These are phyloP conservation scores for Paramyrothecium roridum DNA, from an alignment of 2,329 filamentous ascomycete species.

Conservation along the genomic window DNA sequence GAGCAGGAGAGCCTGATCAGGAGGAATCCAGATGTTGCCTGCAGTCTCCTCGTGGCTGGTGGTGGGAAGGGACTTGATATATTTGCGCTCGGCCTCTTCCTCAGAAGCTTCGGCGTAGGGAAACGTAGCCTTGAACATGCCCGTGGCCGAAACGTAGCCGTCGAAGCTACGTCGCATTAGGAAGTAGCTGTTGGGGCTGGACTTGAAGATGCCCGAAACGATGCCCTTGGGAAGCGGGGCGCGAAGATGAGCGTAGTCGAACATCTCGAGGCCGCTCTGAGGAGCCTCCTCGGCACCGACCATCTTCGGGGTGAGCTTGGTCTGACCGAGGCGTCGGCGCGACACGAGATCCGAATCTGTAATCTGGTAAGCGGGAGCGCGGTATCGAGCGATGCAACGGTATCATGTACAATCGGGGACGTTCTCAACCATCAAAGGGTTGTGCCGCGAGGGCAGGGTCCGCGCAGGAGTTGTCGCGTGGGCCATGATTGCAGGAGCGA, in stretches of 20 bases:
- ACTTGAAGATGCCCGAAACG: slow-evolving; percentile 88
- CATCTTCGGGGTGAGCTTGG: slow-evolving; percentile 81
- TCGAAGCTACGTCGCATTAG: slow-evolving; percentile 89
- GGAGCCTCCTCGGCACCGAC: slow-evolving; percentile 72
- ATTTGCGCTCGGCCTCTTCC: slow-evolving; percentile 73
- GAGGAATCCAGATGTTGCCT: slow-evolving; percentile 94
- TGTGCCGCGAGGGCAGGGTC: slow-evolving; percentile 56
- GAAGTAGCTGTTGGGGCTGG: slow-evolving; percentile 89
- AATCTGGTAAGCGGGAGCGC: slow-evolving; percentile 18
- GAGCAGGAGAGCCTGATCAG: slow-evolving; percentile 73
- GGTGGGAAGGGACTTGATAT: slow-evolving; percentile 77
- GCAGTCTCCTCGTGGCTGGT: slow-evolving; percentile 91
- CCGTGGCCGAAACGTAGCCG: slow-evolving; percentile 80
- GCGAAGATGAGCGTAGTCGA: slow-evolving; percentile 94
- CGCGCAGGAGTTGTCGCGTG: neutral
- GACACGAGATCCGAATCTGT: slow-evolving; percentile 72
- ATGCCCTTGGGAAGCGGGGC: slow-evolving; percentile 91
- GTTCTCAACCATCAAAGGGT: slow-evolving; percentile 63
- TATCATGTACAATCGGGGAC: slow-evolving; percentile 56
- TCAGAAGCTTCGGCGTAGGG: slow-evolving; percentile 71
- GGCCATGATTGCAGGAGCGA: neutral
- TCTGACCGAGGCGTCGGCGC: slow-evolving; percentile 87
- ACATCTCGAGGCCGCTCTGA: slow-evolving; percentile 71
- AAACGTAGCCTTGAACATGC: slow-evolving; percentile 91
- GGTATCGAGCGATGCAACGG: slow-evolving; percentile 4